Conservation (phyloP, 2,329 filamentous ascomycete genomes). For the Thyridium curvatum region DNA sequence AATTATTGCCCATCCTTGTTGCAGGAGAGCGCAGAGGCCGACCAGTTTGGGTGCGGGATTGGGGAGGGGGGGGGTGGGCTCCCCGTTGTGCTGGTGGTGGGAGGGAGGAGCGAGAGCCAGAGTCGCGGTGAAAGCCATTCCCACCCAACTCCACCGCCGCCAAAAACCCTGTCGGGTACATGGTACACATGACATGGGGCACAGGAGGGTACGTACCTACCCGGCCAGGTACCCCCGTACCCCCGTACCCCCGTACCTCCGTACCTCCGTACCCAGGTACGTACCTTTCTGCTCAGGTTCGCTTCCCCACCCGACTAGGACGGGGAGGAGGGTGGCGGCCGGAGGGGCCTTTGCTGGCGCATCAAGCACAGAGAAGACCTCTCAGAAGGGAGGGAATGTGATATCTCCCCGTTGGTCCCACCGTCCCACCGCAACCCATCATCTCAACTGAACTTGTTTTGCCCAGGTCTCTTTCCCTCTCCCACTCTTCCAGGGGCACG, state of each 20-base stretch:
- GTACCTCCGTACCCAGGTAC: background rate
- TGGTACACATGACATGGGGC: conserved; percentile 11
- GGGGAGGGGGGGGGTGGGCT: conserved; percentile 12
- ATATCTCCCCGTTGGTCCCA: no score
- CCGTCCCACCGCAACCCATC: no score
- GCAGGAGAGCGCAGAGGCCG: conserved; percentile 9
- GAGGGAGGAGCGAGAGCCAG: conserved; percentile 4
- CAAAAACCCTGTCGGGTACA: conserved; percentile 6
- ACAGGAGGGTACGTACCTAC: conserved; percentile 6
- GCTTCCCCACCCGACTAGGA: background rate
- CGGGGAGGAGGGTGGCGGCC: conserved; percentile 1
- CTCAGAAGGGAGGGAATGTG: no score
- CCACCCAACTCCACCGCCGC: background rate
- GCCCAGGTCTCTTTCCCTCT: background rate
- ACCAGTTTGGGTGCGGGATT: conserved; percentile 5
- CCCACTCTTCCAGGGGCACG: conserved; percentile 1
- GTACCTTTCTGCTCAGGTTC: background rate
- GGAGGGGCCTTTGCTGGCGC: background rate
- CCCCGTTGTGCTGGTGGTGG: conserved; percentile 7
- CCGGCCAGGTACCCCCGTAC: conserved; percentile 8
- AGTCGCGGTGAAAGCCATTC: conserved; percentile 13
- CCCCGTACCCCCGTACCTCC: background rate
- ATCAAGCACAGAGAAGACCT: background rate
- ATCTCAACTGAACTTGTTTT: no score
- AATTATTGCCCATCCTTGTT: conserved; percentile 13